These are phyloP conservation scores for Martensiomyces pterosporus DNA, from an alignment of 192 early-diverging fungal genomes.

Conservation along the genomic window DNA sequence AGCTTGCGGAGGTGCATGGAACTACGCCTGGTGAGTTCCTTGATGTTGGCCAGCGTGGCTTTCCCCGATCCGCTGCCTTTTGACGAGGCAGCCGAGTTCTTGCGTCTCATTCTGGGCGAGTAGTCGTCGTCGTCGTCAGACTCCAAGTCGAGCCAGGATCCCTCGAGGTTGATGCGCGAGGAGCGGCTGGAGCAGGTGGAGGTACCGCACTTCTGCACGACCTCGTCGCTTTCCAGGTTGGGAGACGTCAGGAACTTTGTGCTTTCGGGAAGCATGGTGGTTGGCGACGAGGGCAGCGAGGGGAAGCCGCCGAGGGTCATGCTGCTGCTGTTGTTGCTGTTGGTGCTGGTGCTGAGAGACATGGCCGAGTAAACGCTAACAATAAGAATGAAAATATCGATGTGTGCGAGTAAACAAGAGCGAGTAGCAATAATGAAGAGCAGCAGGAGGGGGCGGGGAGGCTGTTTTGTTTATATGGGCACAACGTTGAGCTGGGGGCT, in stretches of 20 bases:
- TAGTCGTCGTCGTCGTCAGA: slow-evolving; percentile 15
- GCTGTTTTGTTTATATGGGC: no score
- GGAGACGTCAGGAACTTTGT: not conserved
- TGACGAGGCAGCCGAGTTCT: slow-evolving; percentile 16
- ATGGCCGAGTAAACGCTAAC: no score
- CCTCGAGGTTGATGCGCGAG: slow-evolving; percentile 25
- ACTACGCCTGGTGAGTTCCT: slow-evolving; percentile 19
- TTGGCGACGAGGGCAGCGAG: not conserved
- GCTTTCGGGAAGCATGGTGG: not conserved
- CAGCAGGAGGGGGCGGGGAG: no score
- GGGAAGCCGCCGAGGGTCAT: no score
- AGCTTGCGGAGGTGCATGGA: slow-evolving; percentile 23
- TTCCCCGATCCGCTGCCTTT: slow-evolving; percentile 10
- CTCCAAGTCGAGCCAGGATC: slow-evolving; percentile 36
- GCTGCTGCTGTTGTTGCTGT: not conserved
- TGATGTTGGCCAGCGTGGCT: slow-evolving; percentile 13
- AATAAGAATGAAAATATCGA: no score
- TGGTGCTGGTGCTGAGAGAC: not conserved
- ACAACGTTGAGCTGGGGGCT: no score
- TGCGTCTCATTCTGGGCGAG: slow-evolving; percentile 17
- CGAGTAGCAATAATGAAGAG: no score
- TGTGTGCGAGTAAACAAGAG: no score
- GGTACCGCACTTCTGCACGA: not conserved
- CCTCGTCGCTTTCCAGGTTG: not conserved
- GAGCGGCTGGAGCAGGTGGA: slow-evolving; percentile 1